A percentile compares a stretch with the other conserved stretches of the same genome.
These are phyloP conservation scores for Senna siamea DNA, from an alignment of 306 rosid genomes.

Conservation along the genomic window DNA sequence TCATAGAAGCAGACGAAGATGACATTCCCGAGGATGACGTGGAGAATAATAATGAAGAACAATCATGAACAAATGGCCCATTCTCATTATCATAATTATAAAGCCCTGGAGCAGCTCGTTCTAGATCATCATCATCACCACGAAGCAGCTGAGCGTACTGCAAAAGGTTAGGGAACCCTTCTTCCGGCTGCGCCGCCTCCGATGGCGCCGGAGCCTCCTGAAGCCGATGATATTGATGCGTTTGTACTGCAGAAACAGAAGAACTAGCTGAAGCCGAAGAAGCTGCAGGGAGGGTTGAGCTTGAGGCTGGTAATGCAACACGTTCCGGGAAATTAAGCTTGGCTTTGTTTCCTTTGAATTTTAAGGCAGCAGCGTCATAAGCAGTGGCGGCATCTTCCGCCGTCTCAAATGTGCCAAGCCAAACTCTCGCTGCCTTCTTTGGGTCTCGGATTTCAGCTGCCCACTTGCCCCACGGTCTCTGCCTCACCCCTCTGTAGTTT, in stretches of 20 bases:
- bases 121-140: slow-evolving; percentile 43
- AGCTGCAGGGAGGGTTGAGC: too few species aligned
- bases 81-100: background rate
- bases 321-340: slow-evolving; percentile 56
- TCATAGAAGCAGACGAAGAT: slow-evolving; percentile 1
- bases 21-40: slow-evolving; percentile 13
- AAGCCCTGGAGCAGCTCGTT: slow-evolving; percentile 43
- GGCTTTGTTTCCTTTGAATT: slow-evolving; percentile 58
- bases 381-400: slow-evolving; percentile 63
- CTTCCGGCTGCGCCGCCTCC: too few species aligned
- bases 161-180: slow-evolving; percentile 46
- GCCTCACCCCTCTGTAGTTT: slow-evolving; percentile 61
- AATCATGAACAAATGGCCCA: background rate
- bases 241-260: too few species aligned
- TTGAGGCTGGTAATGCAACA: background rate
- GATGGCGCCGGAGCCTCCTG: too few species aligned
- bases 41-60: background rate
- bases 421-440: slow-evolving; percentile 54
- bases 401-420: slow-evolving; percentile 67
- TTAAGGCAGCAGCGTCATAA: slow-evolving; percentile 55
- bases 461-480: slow-evolving; percentile 64
- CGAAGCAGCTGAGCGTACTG: slow-evolving; percentile 46
- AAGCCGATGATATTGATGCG: too few species aligned
- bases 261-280: too few species aligned
- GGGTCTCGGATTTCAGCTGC: slow-evolving; percentile 69